Evolutionary conservation across 176 grass and related monocot species (phyloP).

Genomic region (Musa beccarii): DNA sequence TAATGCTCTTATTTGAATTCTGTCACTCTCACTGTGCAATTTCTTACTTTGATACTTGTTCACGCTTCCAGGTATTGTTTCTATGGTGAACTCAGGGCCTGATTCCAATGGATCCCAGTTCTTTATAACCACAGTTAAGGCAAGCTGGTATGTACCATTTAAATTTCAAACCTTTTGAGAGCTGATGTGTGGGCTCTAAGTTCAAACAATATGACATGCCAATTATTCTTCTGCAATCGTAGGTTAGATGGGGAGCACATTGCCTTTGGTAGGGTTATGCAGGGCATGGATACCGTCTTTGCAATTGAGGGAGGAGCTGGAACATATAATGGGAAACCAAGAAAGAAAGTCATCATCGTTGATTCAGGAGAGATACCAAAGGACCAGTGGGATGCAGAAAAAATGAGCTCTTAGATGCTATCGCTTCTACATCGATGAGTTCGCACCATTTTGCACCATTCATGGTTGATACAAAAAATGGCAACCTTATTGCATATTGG

Average conservation of each 20-base stretch:
- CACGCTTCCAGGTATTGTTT: constrained; percentile 54
- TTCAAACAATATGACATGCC: background rate
- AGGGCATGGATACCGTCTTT: constrained; percentile 85
- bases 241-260: constrained; percentile 98
- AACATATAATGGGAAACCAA: constrained; percentile 82
- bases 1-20: background rate
- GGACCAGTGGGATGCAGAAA: constrained; percentile 53
- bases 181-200: too few species aligned
- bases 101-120: constrained; percentile 95
- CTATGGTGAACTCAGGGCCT: constrained; percentile 65
- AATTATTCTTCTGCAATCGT: background rate
- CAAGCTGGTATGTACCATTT: constrained; percentile 44
- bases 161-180: too few species aligned
- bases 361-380: constrained; percentile 85
- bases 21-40: background rate
- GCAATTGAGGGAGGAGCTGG: constrained; percentile 91
- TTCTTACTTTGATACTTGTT: constrained; percentile 5
- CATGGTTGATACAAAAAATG: too few species aligned
- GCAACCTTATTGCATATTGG: too few species aligned
- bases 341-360: constrained; percentile 63
- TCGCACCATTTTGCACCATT: too few species aligned
- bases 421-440: too few species aligned
- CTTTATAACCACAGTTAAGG: constrained; percentile 96
- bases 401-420: constrained; percentile 1
- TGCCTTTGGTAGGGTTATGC: constrained; percentile 75